phyloP scores from a whole-genome alignment of 1,284 basidiomycete genomes.

The Ustilago trichophora region DNA sequence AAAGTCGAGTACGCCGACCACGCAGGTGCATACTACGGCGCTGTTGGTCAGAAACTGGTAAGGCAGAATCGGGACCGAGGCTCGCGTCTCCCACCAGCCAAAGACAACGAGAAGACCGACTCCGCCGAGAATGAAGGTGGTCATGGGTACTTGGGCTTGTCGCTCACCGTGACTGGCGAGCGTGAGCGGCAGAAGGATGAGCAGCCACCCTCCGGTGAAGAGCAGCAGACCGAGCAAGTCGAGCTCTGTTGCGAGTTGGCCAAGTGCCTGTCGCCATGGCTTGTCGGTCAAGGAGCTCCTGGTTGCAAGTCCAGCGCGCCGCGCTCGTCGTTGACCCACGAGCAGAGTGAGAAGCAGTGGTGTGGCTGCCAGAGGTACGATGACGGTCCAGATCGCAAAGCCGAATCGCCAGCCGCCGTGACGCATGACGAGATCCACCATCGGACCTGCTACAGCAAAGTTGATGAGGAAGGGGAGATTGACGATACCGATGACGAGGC shows the following conservation, averaged over 20 bases:
- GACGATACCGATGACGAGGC: slow-evolving; percentile 72
- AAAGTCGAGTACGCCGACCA: slow-evolving; percentile 67
- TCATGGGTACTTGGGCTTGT: slow-evolving; percentile 24
- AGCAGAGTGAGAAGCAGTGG: slow-evolving; percentile 60
- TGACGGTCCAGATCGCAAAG: slow-evolving; percentile 71
- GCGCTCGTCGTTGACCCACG: slow-evolving; percentile 57
- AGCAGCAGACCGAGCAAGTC: slow-evolving; percentile 77
- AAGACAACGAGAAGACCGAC: slow-evolving; percentile 68
- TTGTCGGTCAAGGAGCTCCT: slow-evolving; percentile 35
- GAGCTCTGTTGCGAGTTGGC: slow-evolving; percentile 69
- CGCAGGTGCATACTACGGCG: slow-evolving; percentile 64
- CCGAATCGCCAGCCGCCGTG: slow-evolving; percentile 77
- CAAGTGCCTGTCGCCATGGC: slow-evolving; percentile 32
- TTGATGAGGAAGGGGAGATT: slow-evolving; percentile 76
- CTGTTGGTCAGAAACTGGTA: slow-evolving; percentile 63
- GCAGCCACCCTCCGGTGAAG: slow-evolving; percentile 71
- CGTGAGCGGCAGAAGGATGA: slow-evolving; percentile 77
- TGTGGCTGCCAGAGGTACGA: slow-evolving; percentile 58
- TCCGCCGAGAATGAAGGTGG: slow-evolving; percentile 63
- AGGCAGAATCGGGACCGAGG: slow-evolving; percentile 69
- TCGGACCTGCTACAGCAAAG: slow-evolving; percentile 73
- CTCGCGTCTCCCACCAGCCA: slow-evolving; percentile 68
- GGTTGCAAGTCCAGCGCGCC: slow-evolving; percentile 37
- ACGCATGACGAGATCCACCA: slow-evolving; percentile 73
- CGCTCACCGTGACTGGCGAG: slow-evolving; percentile 67